Evolutionary conservation across 495 filamentous ascomycete species (phyloP), one percentile per base, ranked within the genome.

Genomic region (Paragyromitra xinjiangensis): DNA sequence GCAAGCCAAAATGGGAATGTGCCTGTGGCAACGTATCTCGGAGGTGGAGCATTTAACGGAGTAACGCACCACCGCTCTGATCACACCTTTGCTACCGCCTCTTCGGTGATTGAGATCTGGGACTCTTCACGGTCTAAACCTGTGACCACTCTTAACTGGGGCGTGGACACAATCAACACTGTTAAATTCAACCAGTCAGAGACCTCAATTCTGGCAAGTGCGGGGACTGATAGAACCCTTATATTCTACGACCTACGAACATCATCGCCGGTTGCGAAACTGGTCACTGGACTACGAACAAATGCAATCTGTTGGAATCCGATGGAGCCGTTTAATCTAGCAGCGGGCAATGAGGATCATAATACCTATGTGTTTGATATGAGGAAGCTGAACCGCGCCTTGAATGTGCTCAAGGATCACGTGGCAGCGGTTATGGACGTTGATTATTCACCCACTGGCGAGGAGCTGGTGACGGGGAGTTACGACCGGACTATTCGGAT

Each of bases 391-490:
- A 86, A 90, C 69, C 90, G 93, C 64, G 92, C 94, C 2, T 83
- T 94, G 59, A 98, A 98, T 81, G 90, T 98, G n/a, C 88, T 95
- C 16, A 96, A 95, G 85, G 95, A 95, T 79, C 96, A 98, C 80
- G 96, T 98, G 14, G 92, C 93, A 3, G 95, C 96, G 5, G 94
- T 97, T 0, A 98, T 98, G 94, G 93, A 96, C 82, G 91, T 99
- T 50, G 93, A 97, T 77, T 99, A 94, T 85, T 93, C 90, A 63
- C 96, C 96, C 0, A 98, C 95, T 0, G 96, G 96, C 66, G 91
- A 97, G 83, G 95, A 97, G 82, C 90, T 98, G 39, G 93, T 99
- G 22, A 92, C 89, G 40, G 95, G 92, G 12, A 93, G 91, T 5
- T 99, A 98, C 81, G 95, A 97, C 81, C 86, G 90, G 44, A 92